Percentiles rank a stretch among this genome's conserved stretches.
phyloP scores from a whole-genome alignment of 2,329 filamentous ascomycete genomes.

The Aspergillus unguis region DNA sequence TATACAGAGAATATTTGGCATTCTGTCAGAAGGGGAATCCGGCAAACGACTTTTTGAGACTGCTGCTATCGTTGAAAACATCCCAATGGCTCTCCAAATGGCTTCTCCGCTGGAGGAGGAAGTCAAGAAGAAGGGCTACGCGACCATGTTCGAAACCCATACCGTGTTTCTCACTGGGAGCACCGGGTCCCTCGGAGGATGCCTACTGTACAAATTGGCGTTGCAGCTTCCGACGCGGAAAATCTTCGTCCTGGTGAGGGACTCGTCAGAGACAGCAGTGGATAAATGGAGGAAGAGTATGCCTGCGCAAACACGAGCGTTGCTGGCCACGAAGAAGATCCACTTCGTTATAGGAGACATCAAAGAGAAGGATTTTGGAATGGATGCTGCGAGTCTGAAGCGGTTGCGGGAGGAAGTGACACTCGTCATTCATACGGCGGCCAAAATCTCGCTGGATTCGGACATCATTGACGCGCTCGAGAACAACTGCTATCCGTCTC shows the following conservation, averaged over 20 bases:
- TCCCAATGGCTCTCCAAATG: slow-evolving; percentile 7
- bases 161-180: slow-evolving; percentile 31
- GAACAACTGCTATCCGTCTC: slow-evolving; percentile 31
- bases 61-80: background rate
- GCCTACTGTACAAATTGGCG: slow-evolving; percentile 33
- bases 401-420: slow-evolving; percentile 29
- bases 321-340: slow-evolving; percentile 25
- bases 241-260: slow-evolving; percentile 30
- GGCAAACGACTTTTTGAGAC: background rate
- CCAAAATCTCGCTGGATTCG: slow-evolving; percentile 31
- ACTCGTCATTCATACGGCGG: slow-evolving; percentile 31
- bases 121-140: slow-evolving; percentile 26
- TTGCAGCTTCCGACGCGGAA: slow-evolving; percentile 31
- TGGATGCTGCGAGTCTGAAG: slow-evolving; percentile 16
- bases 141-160: slow-evolving; percentile 24
- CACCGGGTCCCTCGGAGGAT: slow-evolving; percentile 32
- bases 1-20: background rate
- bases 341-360: slow-evolving; percentile 32
- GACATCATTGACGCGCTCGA: slow-evolving; percentile 26
- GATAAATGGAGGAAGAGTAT: slow-evolving; percentile 29
- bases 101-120: slow-evolving; percentile 16
- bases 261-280: slow-evolving; percentile 22
- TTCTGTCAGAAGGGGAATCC: background rate
- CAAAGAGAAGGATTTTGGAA: slow-evolving; percentile 23
- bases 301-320: slow-evolving; percentile 27